Base-by-base conservation (phyloP, 129 eudicot genomes). In the Lactuca sativa region DNA sequence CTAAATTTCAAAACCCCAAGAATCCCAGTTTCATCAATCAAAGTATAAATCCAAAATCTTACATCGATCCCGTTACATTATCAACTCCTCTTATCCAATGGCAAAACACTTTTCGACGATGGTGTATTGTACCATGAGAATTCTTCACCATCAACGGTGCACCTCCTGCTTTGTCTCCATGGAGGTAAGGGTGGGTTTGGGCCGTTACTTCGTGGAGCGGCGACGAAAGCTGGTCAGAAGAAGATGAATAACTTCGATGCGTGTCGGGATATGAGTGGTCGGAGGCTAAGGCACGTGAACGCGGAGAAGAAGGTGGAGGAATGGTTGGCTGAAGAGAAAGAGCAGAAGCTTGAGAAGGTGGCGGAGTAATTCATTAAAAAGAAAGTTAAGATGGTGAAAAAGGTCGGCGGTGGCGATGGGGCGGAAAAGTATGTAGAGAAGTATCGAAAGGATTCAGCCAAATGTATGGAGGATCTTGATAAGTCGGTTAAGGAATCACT, bases 151-250 rank as follows among this genome's bases (percentile, higher is more conserved):
- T n/a, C 85, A 40, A 78, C 80, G 52, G 59, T 86, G 5, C 74
- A 75, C 32, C 84, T 86, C 16, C 69, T 73, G 65, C 68, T 87
- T 30, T 85, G 95, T 57, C 84, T 89, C 18, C 90, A 95, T 52
- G 98, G 98, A 13, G 98, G 98, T 12, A 93, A 93, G 68, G 98
- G 98, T 0, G 98, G 96, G 64, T 93, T 93, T 31, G 98, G 96
- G 0, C 86, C 96, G 16, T 84, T 93, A 61, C 90, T 93, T 67
- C 84, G 96, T 34, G 98, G 96, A 16, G 92, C 95, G 2, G 96
- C 88, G 49, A 86, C 96, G 6, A 93, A 93, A 80, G 98, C 95
- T 2, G 98, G 99, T 21, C 99, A 93, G 73, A 92, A 92, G 82
- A 93, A 89, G 80, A 89, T 97, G 36, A 93, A 85, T 55, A 93